Evolutionary conservation across 805 yeast genomes (phyloP).

Genomic region (Starmera quercuum): DNA sequence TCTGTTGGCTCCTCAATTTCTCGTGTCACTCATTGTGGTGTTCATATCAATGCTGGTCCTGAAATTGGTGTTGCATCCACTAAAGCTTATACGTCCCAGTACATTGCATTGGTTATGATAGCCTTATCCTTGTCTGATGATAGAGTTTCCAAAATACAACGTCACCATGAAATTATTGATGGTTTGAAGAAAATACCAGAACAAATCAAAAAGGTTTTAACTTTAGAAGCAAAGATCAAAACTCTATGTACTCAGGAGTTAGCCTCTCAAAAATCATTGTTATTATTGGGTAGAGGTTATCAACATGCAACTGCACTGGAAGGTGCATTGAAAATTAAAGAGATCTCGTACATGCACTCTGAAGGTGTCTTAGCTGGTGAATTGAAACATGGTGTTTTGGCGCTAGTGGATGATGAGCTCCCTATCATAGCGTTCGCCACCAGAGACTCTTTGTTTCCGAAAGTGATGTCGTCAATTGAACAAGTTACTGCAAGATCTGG

Average conservation of each 20-base stretch:
- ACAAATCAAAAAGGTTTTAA: constrained; percentile 73
- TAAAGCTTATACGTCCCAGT: constrained; percentile 97
- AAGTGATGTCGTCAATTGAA: constrained; percentile 89
- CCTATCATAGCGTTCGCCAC: constrained; percentile 97
- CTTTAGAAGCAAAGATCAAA: constrained; percentile 68
- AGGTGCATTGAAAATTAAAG: constrained; percentile 97
- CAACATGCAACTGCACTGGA: constrained; percentile 96
- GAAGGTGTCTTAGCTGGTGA: constrained; percentile 99
- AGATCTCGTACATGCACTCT: constrained; percentile 96
- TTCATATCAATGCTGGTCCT: constrained; percentile 98
- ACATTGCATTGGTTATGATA: constrained; percentile 93
- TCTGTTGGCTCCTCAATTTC: constrained; percentile 96
- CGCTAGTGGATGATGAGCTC: constrained; percentile 86
- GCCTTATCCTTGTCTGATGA: constrained; percentile 94
- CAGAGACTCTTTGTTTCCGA: constrained; percentile 91
- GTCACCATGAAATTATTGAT: constrained; percentile 80
- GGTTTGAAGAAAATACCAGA: constrained; percentile 80
- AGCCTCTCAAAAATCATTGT: constrained; percentile 76
- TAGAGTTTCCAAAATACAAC: constrained; percentile 62
- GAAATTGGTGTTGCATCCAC: constrained; percentile 99
- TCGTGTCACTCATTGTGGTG: constrained; percentile 98
- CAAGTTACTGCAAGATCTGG: constrained; percentile 98
- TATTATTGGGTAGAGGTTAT: constrained; percentile 94
- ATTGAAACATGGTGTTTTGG: constrained; percentile 96
- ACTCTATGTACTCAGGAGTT: constrained; percentile 64